Evolutionary conservation across 2,329 filamentous ascomycete species (phyloP).

Genomic region (Fusarium sp.): DNA sequence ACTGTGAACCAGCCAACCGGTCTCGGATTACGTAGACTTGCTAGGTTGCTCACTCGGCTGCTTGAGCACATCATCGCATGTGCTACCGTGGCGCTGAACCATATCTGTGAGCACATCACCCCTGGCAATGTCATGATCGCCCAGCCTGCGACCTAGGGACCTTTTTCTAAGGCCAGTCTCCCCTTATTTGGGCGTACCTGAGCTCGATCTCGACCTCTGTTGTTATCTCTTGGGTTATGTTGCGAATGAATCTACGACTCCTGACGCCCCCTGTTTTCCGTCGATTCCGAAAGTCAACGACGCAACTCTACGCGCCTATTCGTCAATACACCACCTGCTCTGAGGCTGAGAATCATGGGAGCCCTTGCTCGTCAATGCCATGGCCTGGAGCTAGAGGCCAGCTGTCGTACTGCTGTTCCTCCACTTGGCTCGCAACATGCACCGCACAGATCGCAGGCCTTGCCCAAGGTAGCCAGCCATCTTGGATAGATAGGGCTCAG

Average conservation of each 20-base stretch:
- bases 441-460: slow-evolving; percentile 11
- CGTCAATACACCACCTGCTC: background rate
- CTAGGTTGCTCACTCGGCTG: slow-evolving; percentile 37
- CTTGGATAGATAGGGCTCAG: slow-evolving; percentile 10
- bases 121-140: slow-evolving; percentile 18
- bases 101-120: slow-evolving; percentile 34
- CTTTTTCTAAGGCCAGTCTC: slow-evolving; percentile 13
- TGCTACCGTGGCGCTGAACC: slow-evolving; percentile 31
- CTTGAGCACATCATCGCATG: slow-evolving; percentile 44
- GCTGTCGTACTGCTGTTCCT: background rate
- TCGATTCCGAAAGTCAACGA: slow-evolving; percentile 11
- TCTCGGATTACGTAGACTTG: slow-evolving; percentile 23
- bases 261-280: slow-evolving; percentile 17
- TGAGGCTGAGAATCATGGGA: background rate
- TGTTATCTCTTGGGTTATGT: slow-evolving; percentile 20
- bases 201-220: slow-evolving; percentile 21
- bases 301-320: background rate
- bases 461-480: background rate
- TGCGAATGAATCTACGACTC: slow-evolving; percentile 14
- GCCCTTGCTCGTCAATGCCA: slow-evolving; percentile 9
- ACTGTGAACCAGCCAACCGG: background rate
- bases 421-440: slow-evolving; percentile 10
- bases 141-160: slow-evolving; percentile 12
- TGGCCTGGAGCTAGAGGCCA: background rate
- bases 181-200: background rate